phyloP scores from a whole-genome alignment of 768 basidiomycete species.

The Boletus insuetus region DNA sequence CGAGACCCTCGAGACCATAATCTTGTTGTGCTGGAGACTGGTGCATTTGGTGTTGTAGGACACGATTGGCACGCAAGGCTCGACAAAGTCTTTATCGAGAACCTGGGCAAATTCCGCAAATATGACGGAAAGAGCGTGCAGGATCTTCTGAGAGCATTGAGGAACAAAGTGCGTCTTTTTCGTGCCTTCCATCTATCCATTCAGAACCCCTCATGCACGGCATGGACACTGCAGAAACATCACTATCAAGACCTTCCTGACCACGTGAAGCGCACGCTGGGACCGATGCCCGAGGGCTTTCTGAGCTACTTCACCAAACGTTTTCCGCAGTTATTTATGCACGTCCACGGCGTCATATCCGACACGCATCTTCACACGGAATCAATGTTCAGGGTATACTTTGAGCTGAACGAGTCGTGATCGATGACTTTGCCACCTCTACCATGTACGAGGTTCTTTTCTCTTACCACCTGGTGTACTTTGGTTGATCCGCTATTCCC shows the following conservation, averaged over 20 bases:
- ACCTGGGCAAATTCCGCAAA: conserved; percentile 95
- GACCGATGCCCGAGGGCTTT: conserved; percentile 91
- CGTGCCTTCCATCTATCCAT: neutral
- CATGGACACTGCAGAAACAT: conserved; percentile 69
- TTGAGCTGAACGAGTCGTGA: conserved; percentile 60
- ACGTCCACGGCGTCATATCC: conserved; percentile 83
- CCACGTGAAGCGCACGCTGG: conserved; percentile 83
- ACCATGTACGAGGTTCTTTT: too few relatives aligned
- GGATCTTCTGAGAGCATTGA: conserved; percentile 86
- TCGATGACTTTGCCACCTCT: neutral
- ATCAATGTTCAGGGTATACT: conserved; percentile 90
- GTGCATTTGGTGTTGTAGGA: conserved; percentile 72
- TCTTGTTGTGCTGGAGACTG: conserved; percentile 71
- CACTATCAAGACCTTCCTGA: conserved; percentile 97
- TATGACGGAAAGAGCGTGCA: conserved; percentile 91
- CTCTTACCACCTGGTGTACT: neutral
- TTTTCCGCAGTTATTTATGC: conserved; percentile 89
- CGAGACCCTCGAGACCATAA: conserved; percentile 82
- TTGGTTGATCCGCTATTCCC: neutral
- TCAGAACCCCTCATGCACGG: conserved; percentile 7
- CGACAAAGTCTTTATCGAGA: conserved; percentile 90
- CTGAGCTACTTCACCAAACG: conserved; percentile 89
- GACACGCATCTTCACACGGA: conserved; percentile 72
- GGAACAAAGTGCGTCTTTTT: conserved; percentile 80
- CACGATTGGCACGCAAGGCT: conserved; percentile 86